Evolutionary conservation across 2,329 filamentous ascomycete genomes (phyloP).

Genomic region (Furcasterigmium furcatum): DNA sequence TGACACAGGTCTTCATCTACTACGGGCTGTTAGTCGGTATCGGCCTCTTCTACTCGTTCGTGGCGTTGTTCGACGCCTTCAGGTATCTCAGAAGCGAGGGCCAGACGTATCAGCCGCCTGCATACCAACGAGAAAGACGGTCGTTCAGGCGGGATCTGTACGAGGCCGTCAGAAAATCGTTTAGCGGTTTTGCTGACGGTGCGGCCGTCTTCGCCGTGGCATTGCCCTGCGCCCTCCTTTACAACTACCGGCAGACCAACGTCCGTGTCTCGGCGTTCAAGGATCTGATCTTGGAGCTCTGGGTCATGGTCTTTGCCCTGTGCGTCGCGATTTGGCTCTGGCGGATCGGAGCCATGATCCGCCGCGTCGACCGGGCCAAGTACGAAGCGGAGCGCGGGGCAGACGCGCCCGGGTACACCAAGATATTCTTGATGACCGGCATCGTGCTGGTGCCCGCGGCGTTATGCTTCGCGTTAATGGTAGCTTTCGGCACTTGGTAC

Average conservation of each 20-base stretch:
- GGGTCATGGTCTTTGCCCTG: neutral
- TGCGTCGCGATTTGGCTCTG: neutral
- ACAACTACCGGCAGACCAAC: neutral
- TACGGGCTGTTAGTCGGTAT: neutral
- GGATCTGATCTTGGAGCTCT: neutral
- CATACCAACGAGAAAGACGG: neutral
- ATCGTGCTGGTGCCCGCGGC: neutral
- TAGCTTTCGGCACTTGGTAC: neutral
- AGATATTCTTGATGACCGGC: neutral
- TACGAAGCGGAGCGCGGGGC: neutral
- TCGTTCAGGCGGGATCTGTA: neutral
- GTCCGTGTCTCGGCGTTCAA: neutral
- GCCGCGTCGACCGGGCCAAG: neutral
- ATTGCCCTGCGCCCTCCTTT: neutral
- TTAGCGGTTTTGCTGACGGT: neutral
- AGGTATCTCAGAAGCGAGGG: neutral
- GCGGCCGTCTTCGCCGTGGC: slow-evolving; percentile 1
- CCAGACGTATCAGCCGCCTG: neutral
- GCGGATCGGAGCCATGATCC: neutral
- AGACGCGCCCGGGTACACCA: neutral
- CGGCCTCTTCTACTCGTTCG: neutral
- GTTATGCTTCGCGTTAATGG: neutral
- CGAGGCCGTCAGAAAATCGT: neutral
- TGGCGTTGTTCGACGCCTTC: neutral
- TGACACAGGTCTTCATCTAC: neutral